Base-by-base conservation (phyloP, 768 basidiomycete genomes). In the Phylloporus scabripes region DNA sequence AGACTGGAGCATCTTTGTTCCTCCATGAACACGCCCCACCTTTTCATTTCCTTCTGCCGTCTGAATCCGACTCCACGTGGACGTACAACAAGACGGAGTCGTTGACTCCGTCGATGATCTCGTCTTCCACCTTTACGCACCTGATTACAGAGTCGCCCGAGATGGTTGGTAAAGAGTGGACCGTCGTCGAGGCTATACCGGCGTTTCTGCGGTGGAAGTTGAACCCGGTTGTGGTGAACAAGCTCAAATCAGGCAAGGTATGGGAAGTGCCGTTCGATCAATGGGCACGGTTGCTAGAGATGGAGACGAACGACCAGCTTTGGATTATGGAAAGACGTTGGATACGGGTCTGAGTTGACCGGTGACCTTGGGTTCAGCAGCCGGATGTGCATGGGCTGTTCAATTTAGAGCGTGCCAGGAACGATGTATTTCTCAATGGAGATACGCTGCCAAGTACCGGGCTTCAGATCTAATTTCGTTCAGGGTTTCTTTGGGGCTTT, bases 1-100 rank as follows among this genome's bases (percentile, higher is more conserved):
- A 95, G 66, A 92, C 86, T 0, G 95, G 96, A 2, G 88, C 91
- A 3, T 87, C 91, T 0, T 81, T 93, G 46, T 96, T 97, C 74
- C 80, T 82, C 18, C 87, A 90, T 34, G 74, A 78, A 18, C 72
- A 85, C 47, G 67, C 83, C 0, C 74, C 77, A 1, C 86, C 91
- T 62, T 71, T 45, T 12, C 29, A 31, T 37, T 42, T 58, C 43
- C 45, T 55, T 42, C 31, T 28, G 43, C 42, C 54, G 46, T 34
- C 48, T 36, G 31, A 56, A 33, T 44, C 59, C 20, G 42, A 51
- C 42, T 45, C 45, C 29, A 39, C 58, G 26, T 91, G 88, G 85
- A 72, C 68, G 32, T 95, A 93, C 69, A 80, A 90, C 69, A 95
- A 92, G 72, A 85, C 87, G 0, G 93, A 96, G 65, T 67, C 72